Conservation (phyloP, 2,329 filamentous ascomycete species). For the Niveomyces coronatus region DNA sequence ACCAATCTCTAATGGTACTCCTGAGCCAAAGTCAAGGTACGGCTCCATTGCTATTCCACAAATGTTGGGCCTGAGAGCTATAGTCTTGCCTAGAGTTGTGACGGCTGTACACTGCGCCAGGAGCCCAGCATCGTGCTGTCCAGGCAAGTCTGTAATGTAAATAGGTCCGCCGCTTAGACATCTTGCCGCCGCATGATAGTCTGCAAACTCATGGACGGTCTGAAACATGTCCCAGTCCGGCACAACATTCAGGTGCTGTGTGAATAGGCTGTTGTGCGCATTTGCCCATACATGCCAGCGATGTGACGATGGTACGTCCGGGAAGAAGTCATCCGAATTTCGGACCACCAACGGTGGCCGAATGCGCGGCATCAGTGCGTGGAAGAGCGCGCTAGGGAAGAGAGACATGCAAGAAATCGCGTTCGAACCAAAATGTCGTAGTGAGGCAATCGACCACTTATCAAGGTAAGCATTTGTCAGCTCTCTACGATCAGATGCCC, state of each 20-base stretch:
- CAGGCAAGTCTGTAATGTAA: slow-evolving; percentile 86
- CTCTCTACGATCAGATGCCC: slow-evolving; percentile 57
- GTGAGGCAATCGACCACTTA: slow-evolving; percentile 69
- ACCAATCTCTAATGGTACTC: slow-evolving; percentile 63
- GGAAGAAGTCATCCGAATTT: slow-evolving; percentile 90
- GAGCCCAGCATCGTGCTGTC: slow-evolving; percentile 64
- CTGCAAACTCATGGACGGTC: slow-evolving; percentile 55
- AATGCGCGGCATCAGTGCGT: slow-evolving; percentile 69
- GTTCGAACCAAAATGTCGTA: slow-evolving; percentile 67
- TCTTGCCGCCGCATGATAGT: slow-evolving; percentile 81
- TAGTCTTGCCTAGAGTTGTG: slow-evolving; percentile 60
- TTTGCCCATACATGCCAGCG: slow-evolving; percentile 95
- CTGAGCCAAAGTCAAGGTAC: slow-evolving; percentile 68
- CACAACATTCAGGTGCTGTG: slow-evolving; percentile 73
- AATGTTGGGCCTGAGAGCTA: slow-evolving; percentile 70
- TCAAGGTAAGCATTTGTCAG: slow-evolving; percentile 72
- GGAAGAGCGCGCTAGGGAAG: slow-evolving; percentile 75
- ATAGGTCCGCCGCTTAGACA: slow-evolving; percentile 87
- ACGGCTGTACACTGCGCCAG: slow-evolving; percentile 73
- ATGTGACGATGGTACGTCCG: slow-evolving; percentile 67
- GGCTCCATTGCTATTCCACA: slow-evolving; percentile 62
- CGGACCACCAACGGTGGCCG: slow-evolving; percentile 64
- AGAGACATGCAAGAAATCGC: slow-evolving; percentile 94
- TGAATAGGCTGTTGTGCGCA: slow-evolving; percentile 77
- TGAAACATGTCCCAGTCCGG: slow-evolving; percentile 75